Base-by-base conservation (phyloP, 768 basidiomycete species). In the Amanita rimosa region DNA sequence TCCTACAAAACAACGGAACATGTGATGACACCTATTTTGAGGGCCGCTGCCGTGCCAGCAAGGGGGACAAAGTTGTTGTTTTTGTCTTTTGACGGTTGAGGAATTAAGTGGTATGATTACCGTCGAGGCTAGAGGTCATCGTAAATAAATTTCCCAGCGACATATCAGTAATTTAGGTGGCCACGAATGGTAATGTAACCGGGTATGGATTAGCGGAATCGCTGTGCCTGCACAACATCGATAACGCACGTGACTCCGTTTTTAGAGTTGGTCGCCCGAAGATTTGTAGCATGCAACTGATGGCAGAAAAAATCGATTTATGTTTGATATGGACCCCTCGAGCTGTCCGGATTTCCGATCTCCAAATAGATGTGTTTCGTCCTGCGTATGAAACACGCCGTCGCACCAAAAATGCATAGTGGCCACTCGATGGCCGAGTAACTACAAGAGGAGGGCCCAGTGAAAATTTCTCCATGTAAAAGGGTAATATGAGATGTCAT, bases 321-420 rank as follows among this genome's bases (percentile, higher is more conserved):
- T 27, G 41, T 43, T 27, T 26, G 41, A 43, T 27, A 43, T 43
- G 16, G n/a, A 16, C 41, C 41, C 41, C 41, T 43, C 41, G 41
- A 43, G 26, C 41, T 27, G 41, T 16, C 26, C 41, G 24, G 41
- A 43, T 27, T 27, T 26, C 41, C 41, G 41, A n/a, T 26, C 40
- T 41, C 24, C 0, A 43, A n/a, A 43, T 27, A 16, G 24, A 27
- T 27, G 26, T 4, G 41, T 43, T 43, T 43, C 26, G 26, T 26
- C 16, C 24, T 26, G 16, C 27, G 26, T 14, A 26, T 22, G 21
- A 26, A 41, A 41, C 40, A n/a, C 6, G 21, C 14, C 40, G 21
- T 7, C 40, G 24, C 14, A 14, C 40, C 4, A 5, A 41, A 22
- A 9, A 41, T 41, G 22, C 40, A 41, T 27, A 24, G 14, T 10